Evolutionary conservation across 257 asterid genomes (phyloP).

Genomic region (Solanum bulbocastanum): DNA sequence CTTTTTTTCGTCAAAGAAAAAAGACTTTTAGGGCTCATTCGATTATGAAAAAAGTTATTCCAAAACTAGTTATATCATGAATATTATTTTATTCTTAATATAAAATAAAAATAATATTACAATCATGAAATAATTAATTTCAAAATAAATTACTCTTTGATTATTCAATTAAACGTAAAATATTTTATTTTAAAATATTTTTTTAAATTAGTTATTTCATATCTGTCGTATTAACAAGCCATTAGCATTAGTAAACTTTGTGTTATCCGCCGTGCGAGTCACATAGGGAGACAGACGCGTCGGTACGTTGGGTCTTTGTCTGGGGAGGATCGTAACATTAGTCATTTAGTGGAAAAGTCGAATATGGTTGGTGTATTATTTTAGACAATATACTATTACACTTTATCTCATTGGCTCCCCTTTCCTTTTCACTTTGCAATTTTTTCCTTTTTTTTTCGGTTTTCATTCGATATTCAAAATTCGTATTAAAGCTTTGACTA

Average conservation of each 20-base stretch:
- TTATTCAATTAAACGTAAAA: too few species aligned
- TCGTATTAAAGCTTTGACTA: too few species aligned
- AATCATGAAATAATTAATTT: too few species aligned
- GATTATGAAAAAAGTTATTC: too few species aligned
- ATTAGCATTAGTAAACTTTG: not conserved
- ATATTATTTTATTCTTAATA: too few species aligned
- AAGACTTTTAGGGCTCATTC: not conserved
- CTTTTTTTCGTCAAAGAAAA: not conserved
- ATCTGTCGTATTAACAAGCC: too few species aligned
- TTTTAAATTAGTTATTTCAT: not conserved
- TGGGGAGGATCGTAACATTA: not conserved
- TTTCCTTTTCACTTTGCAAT: not conserved
- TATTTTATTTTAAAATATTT: too few species aligned
- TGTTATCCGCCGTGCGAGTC: not conserved
- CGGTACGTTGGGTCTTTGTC: not conserved
- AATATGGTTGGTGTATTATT: not conserved
- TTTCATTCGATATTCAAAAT: too few species aligned
- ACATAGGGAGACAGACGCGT: not conserved
- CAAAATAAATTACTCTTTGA: too few species aligned
- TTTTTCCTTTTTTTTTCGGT: too few species aligned
- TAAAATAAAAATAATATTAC: too few species aligned
- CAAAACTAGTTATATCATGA: too few species aligned
- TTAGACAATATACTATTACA: not conserved
- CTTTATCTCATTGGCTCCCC: not conserved
- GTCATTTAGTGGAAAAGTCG: not conserved